Base-by-base conservation (phyloP, 768 basidiomycete genomes). In the Lentinus brumalis region DNA sequence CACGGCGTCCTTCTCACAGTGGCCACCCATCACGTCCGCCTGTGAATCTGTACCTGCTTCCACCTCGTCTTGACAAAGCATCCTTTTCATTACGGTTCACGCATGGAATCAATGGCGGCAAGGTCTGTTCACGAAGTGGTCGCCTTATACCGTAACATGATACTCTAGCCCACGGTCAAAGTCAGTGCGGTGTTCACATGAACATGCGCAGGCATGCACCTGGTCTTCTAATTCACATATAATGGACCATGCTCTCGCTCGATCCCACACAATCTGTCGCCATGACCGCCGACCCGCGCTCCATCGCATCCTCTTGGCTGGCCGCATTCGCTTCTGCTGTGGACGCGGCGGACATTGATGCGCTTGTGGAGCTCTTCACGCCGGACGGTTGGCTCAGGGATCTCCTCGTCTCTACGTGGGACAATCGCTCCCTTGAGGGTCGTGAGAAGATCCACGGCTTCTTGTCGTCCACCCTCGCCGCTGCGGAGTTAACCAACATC, bases 301-400 rank as follows among this genome's bases (percentile, higher is more conserved):
- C 30, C 42, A 47, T 67, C 41, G 64, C 66, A 12, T 54, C 47
- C 7, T 32, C 47, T 15, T 70, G 67, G 69, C 59, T 68, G n/a
- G 52, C 57, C 14, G 30, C 18, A 1, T 52, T 66, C 15, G 57
- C 51, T 10, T 38, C 53, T 10, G 64, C 67, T 4, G 35, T 60
- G 15, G 26, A 31, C 2, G 2, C 59, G 12, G 62, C 47, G 6
- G 60, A 71, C 32, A 47, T 54, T 30, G 49, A 62, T 4, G 58
- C 60, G 0, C 42, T 67, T 15, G 21, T 39, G 3, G 38, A 15
- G 3, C 42, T 62, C 5, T 68, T 71, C 55, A 50, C 65, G 1
- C 50, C 62, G 0, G 32, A 67, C 14, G 68, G 67, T n/a, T 71
- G 68, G 69, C 42, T 70, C 8, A 57, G 70, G 35, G 70, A 70